Evolutionary conservation across 1,284 basidiomycete species (phyloP).

Genomic region (Trichosporon sp.): DNA sequence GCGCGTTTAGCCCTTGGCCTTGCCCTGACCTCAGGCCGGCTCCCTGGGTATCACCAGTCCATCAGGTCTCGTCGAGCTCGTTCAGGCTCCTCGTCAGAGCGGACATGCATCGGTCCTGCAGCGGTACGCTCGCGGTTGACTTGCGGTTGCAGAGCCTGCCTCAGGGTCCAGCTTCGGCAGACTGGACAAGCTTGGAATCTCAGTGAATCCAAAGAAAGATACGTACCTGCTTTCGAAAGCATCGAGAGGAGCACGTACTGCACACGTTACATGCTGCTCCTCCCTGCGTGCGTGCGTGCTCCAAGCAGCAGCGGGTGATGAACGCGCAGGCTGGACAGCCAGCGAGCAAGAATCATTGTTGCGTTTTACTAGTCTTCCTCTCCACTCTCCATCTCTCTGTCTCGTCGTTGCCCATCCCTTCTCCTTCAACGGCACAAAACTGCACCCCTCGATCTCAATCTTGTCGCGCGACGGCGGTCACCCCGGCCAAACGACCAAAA

Average conservation of each 20-base stretch:
- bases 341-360: conserved; percentile 1
- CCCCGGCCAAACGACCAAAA: neutral
- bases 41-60: neutral
- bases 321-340: neutral
- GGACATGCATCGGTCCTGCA: neutral
- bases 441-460: too few relatives aligned
- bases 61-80: neutral
- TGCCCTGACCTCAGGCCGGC: neutral
- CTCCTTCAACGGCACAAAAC: too few relatives aligned
- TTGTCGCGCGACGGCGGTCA: neutral
- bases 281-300: neutral
- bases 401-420: neutral
- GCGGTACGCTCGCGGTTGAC: neutral
- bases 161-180: neutral
- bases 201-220: conserved; percentile 17
- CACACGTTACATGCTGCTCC: conserved; percentile 18
- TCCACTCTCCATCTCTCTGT: neutral
- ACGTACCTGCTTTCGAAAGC: conserved; percentile 19
- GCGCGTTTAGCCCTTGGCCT: conserved; percentile 8
- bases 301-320: neutral
- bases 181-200: conserved; percentile 14
- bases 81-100: neutral
- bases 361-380: neutral
- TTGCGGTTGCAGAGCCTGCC: neutral
- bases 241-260: conserved; percentile 17